A percentile compares a stretch with the other conserved stretches of the same genome.
These are phyloP conservation scores for Gentiana straminea DNA, from an alignment of 257 asterid genomes.

Conservation along the genomic window DNA sequence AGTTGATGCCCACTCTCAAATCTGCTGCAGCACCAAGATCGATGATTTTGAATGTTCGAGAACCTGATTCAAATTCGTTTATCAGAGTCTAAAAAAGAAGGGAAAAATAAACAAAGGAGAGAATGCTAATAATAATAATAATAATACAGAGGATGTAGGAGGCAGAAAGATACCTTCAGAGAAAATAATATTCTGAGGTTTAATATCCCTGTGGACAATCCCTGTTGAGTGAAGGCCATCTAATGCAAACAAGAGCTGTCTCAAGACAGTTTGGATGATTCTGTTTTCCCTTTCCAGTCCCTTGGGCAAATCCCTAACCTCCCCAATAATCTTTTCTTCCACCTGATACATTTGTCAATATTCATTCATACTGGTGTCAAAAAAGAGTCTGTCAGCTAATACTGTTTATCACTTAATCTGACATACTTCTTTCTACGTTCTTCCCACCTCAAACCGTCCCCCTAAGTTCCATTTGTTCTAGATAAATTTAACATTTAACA, in stretches of 20 bases:
- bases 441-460: too few relatives aligned
- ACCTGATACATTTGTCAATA: conserved; percentile 33
- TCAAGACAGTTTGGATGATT: conserved; percentile 78
- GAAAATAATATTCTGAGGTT: conserved; percentile 90
- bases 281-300: conserved; percentile 85
- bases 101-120: neutral
- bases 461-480: too few relatives aligned
- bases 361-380: neutral
- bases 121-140: neutral
- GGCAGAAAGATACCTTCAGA: conserved; percentile 57
- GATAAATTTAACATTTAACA: too few relatives aligned
- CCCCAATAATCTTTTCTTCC: conserved; percentile 69
- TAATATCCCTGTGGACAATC: conserved; percentile 88
- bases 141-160: neutral
- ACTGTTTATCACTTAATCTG: too few relatives aligned
- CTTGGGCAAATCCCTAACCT: conserved; percentile 56
- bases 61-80: conserved; percentile 35
- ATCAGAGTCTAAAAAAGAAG: conserved; percentile 5
- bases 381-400: neutral
- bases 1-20: conserved; percentile 95
- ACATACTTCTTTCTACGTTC: too few relatives aligned
- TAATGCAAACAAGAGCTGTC: conserved; percentile 82
- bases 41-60: conserved; percentile 82
- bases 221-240: conserved; percentile 94
- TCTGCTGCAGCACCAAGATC: conserved; percentile 99